Percentiles rank a stretch among this genome's conserved stretches.
These are phyloP conservation scores for Chimonanthus praecox DNA, from an alignment of 164 flowering plant species.

Conservation along the genomic window DNA sequence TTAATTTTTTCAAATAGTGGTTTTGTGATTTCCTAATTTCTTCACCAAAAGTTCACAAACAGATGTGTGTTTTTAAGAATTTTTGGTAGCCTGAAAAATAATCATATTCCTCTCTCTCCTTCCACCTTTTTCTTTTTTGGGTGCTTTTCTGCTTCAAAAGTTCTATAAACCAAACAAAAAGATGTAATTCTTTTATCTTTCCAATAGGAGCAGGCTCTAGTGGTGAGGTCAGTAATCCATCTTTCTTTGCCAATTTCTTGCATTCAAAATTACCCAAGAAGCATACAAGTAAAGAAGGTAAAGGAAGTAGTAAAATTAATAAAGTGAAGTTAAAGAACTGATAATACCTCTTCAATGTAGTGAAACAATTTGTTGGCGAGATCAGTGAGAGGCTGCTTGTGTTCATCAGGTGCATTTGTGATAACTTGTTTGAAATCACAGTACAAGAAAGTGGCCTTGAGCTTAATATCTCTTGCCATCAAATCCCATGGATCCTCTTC, in stretches of 20 bases:
- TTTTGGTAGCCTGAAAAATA: too few species aligned
- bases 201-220: not conserved
- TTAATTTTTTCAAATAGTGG: too few species aligned
- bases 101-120: too few species aligned
- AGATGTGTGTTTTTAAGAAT: too few species aligned
- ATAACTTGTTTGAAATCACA: slow-evolving; percentile 27
- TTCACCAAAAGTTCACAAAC: too few species aligned
- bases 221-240: not conserved
- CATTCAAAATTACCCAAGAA: too few species aligned
- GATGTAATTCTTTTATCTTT: too few species aligned
- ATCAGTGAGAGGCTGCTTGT: slow-evolving; percentile 22
- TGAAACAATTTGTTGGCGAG: slow-evolving; percentile 24
- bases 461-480: slow-evolving; percentile 21
- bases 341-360: slow-evolving; percentile 27
- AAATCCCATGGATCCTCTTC: slow-evolving; percentile 29
- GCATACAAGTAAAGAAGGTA: not conserved
- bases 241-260: too few species aligned
- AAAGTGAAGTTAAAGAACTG: not conserved
- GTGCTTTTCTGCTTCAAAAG: too few species aligned
- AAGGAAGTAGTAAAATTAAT: not conserved
- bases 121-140: too few species aligned
- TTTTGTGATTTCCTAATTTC: too few species aligned
- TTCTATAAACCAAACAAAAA: not conserved
- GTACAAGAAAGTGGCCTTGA: slow-evolving; percentile 24
- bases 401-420: slow-evolving; percentile 13